Conservation (phyloP, 108 stramenopile genomes). For the Discostella pseudostelligera region DNA sequence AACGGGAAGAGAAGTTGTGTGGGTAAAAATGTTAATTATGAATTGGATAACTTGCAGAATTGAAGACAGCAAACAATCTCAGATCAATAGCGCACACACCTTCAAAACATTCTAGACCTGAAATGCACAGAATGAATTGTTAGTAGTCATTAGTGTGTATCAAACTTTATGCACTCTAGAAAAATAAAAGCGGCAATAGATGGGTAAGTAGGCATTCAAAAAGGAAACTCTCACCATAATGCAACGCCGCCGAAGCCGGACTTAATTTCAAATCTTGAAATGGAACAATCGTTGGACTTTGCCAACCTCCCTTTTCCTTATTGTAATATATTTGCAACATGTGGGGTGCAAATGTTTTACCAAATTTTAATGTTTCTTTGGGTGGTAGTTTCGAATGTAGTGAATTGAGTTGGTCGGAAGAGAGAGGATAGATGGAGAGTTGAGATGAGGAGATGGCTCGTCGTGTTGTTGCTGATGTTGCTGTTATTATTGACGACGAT, state of each 20-base stretch:
- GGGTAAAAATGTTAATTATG: no score
- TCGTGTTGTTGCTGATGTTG: neutral
- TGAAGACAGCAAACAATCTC: neutral
- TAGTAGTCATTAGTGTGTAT: neutral
- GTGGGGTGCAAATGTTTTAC: conserved; percentile 85
- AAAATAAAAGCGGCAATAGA: no score
- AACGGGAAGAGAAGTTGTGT: no score
- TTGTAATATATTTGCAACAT: conserved; percentile 91
- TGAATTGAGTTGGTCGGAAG: neutral
- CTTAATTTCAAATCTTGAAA: conserved; percentile 74
- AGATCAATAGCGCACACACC: no score
- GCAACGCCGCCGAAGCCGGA: conserved; percentile 87
- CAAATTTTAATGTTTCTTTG: conserved; percentile 77
- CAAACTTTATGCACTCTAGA: no score
- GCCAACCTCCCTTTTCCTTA: conserved; percentile 67
- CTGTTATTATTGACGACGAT: neutral
- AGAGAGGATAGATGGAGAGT: conserved; percentile 20
- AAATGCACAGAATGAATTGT: conserved; percentile 6
- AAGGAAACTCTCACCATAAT: conserved; percentile 73
- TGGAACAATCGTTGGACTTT: conserved; percentile 73
- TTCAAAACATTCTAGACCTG: conserved; percentile 91
- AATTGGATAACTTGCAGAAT: no score
- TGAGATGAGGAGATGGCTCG: conserved; percentile 50
- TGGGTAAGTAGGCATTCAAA: neutral
- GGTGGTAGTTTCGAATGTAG: conserved; percentile 11